Evolutionary conservation across 225 moss, liverwort and hornwort genomes (phyloP).

Genomic region (Bryum argenteum): DNA sequence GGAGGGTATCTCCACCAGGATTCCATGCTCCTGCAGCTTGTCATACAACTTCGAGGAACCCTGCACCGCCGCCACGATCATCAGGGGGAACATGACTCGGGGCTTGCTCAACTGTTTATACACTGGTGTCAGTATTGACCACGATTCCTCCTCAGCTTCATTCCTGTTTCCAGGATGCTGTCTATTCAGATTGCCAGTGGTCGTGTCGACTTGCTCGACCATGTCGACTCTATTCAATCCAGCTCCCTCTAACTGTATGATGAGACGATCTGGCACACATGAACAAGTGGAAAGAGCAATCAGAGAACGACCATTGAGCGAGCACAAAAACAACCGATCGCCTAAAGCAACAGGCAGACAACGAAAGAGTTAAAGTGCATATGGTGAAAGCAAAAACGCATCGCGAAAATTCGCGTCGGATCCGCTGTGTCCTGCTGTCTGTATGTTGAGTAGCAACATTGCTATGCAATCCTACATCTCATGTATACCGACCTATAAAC

Average conservation of each 20-base stretch:
- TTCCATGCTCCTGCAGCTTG: constrained; percentile 23
- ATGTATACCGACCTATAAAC: constrained; percentile 5
- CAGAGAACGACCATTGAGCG: background rate
- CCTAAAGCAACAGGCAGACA: background rate
- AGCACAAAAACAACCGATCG: background rate
- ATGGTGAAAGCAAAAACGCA: background rate
- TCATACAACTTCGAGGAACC: constrained; percentile 17
- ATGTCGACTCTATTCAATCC: constrained; percentile 11
- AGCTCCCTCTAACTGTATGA: constrained; percentile 3
- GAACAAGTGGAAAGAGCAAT: background rate
- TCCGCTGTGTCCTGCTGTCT: too few species aligned
- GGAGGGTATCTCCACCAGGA: constrained; percentile 23
- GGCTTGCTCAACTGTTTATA: constrained; percentile 17
- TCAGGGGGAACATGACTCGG: constrained; percentile 31
- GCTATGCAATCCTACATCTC: background rate
- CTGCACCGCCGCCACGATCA: constrained; percentile 26
- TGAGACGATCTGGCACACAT: constrained; percentile 20
- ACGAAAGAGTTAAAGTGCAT: background rate
- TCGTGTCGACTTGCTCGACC: constrained; percentile 36
- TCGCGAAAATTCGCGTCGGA: background rate
- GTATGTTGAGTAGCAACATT: too few species aligned
- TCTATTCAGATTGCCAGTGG: constrained; percentile 10
- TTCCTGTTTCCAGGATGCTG: constrained; percentile 1
- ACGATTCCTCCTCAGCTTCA: constrained; percentile 28
- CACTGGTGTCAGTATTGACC: constrained; percentile 17